Base-by-base conservation (phyloP, 495 filamentous ascomycete genomes). In the Delitschia confertaspora region DNA sequence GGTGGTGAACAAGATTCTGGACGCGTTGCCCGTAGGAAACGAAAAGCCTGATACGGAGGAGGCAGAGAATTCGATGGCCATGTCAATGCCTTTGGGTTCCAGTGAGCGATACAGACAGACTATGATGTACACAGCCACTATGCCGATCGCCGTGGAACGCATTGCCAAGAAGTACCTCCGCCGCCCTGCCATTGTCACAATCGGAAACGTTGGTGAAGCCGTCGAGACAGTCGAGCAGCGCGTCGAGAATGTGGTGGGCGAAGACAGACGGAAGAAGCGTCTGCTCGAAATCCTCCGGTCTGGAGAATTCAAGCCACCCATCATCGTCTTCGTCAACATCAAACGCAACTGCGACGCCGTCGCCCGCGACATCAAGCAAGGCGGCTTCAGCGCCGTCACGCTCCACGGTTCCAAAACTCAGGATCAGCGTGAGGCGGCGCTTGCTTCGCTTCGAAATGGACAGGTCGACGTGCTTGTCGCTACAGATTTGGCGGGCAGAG, bases 91-190 rank as follows among this genome's bases (percentile, higher is more conserved):
- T 44, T 65, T 93, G 2, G 81, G 82, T 27, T 80, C 83, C 22
- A 85, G 85, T 58, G 83, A 93, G 59, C 75, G 84, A 11, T 99
- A 96, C 65, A 69, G 91, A 40, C 93, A 99, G 63, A 99, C 91
- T 2, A 99, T 99, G 91, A 99, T 99, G 91, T 99, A 96, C 75
- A 99, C 93, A 43, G 91, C 91, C 8, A 99, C 91, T 20, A 99
- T 99, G 91, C 88, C 93, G 3, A 64, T 80, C 2, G 80, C 87
- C 5, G 85, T 99, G 32, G 93, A 96, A 58, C 85, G 88, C 47
- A 96, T 99, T 43, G 91, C 91, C 2, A 79, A 86, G 42, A 95
- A 95, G 60, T 99, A 96, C 57, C 77, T 99, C 6, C 82, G 93
- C 3, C 76, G 91, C 3, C 93, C 91, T 0, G 91, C 91, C 3